Evolutionary conservation across 164 flowering plant genomes (phyloP).

Genomic region (Tetracentron sinense): DNA sequence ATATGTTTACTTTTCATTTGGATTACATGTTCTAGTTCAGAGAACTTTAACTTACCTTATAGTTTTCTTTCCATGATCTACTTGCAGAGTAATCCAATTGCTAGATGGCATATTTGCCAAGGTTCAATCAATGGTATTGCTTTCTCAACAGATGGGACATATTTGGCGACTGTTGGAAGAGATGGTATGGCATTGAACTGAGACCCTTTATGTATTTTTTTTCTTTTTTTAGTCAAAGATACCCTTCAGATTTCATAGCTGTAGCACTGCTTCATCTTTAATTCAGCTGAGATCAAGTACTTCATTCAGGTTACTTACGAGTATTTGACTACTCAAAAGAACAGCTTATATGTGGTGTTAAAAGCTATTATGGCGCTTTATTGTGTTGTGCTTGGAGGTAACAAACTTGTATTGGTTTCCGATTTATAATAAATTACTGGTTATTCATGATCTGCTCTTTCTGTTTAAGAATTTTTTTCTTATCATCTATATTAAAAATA

Average conservation of each 20-base stretch:
- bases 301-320: constrained; percentile 74
- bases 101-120: constrained; percentile 97
- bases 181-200: constrained; percentile 60
- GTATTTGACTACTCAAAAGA: constrained; percentile 88
- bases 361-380: constrained; percentile 95
- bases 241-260: neutral
- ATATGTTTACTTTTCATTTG: too few species aligned
- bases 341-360: constrained; percentile 85
- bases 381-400: constrained; percentile 99
- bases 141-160: constrained; percentile 78
- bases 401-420: constrained; percentile 3
- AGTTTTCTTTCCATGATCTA: constrained; percentile 4
- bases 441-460: neutral
- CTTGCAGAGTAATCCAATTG: constrained; percentile 85
- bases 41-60: neutral
- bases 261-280: neutral
- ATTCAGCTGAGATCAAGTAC: constrained; percentile 2
- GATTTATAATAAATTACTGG: neutral
- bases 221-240: too few species aligned
- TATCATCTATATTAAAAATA: too few species aligned
- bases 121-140: constrained; percentile 82
- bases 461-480: neutral
- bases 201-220: too few species aligned
- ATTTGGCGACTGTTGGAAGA: constrained; percentile 93
- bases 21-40: too few species aligned